Base-by-base conservation (phyloP, 1,139 yeast species). In the Hansenula anomala region DNA sequence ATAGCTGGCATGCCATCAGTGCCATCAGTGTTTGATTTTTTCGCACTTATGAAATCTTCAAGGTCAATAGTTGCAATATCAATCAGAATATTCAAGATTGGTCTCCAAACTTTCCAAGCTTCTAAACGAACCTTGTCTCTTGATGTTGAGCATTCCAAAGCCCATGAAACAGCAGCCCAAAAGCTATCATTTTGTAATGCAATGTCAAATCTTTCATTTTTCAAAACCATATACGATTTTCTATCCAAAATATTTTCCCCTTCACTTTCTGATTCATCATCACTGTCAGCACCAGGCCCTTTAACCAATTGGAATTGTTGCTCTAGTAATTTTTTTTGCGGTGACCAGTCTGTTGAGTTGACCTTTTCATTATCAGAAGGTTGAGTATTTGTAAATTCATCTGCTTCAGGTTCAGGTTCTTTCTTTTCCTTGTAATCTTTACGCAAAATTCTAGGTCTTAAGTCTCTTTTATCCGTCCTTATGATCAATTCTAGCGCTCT, bases 81-180 rank as follows among this genome's bases (percentile, higher is more conserved):
- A 5, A 51, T 16, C 2, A 53, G 38, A 2, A 49, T n/a, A 4
- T 17, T 20, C 9, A 53, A 19, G 0, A 53, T 27, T 8, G 47
- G 46, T 17, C 36, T 23, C 58, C 58, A 53, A 41, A 46, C 43
- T 28, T 45, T 34, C 51, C 51, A 52, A n/a, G 43, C 43, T 30
- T 41, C 42, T 15, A 30, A 36, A 26, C 34, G 37, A 1, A 38
- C 22, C 3, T 36, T 28, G 6, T 40, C 36, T 3, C 17, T 28
- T 1, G 43, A 33, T 11, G 30, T 25, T 1, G 55, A 43, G 25
- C 50, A 45, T 10, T 38, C 36, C 12, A 52, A 27, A 1, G 50
- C 49, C 56, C 55, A 53, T 17, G 40, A 35, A 2, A 52, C 41
- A 0, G 52, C 53, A 6, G 33, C 28, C 50, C 55, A 45, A 6